Evolutionary conservation across 2,329 filamentous ascomycete species (phyloP).

Genomic region (Teratosphaeriaceae sp.): DNA sequence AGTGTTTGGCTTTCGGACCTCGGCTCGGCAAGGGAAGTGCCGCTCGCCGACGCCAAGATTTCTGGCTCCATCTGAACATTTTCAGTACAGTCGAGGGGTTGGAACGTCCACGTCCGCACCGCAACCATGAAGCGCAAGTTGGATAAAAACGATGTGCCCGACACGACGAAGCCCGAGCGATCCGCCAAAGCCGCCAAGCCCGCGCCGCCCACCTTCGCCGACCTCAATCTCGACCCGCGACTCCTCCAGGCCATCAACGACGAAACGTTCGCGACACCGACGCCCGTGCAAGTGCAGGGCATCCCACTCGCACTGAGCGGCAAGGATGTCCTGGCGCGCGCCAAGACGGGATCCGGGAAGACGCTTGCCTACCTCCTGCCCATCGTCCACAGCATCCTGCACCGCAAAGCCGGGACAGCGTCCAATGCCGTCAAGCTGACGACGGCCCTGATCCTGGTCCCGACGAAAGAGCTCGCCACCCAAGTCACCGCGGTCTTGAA

Average conservation of each 20-base stretch:
- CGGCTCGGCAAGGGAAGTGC: background rate
- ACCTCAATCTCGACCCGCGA: conserved; percentile 74
- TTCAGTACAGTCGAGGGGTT: too few relatives aligned
- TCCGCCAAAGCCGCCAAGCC: conserved; percentile 8
- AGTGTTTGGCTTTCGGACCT: background rate
- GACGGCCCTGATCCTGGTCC: conserved; percentile 81
- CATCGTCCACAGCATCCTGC: conserved; percentile 76
- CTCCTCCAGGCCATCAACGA: conserved; percentile 79
- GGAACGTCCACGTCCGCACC: too few relatives aligned
- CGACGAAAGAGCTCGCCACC: conserved; percentile 87
- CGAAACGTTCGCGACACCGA: conserved; percentile 78
- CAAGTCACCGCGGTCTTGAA: conserved; percentile 79
- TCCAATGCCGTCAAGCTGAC: conserved; percentile 42
- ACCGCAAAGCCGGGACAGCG: conserved; percentile 57
- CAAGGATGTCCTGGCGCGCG: conserved; percentile 82
- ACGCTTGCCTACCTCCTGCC: conserved; percentile 94
- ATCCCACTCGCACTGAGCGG: conserved; percentile 85
- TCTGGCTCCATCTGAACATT: background rate
- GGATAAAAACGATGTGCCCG: conserved; percentile 41
- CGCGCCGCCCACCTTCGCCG: conserved; percentile 54
- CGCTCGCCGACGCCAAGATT: background rate
- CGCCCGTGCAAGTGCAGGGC: conserved; percentile 78
- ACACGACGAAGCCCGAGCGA: conserved; percentile 23
- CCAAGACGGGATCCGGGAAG: conserved; percentile 94
- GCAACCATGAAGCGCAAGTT: conserved; percentile 42